Evolutionary conservation across 495 filamentous ascomycete genomes (phyloP).

Genomic region (Mytilinidion resinicola): DNA sequence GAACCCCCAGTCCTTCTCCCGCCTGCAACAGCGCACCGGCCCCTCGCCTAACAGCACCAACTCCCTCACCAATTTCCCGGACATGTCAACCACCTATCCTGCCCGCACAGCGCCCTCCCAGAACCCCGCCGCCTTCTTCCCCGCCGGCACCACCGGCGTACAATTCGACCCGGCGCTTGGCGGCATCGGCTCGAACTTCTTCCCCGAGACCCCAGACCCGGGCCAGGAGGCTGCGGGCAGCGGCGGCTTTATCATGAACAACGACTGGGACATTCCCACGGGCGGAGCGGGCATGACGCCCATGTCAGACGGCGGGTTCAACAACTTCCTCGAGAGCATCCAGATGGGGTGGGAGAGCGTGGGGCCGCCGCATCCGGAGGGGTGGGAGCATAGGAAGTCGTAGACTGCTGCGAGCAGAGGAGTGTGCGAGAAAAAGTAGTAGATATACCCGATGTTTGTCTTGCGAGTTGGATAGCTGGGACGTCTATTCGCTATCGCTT

Average conservation of each 20-base stretch:
- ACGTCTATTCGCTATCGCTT: too few species aligned
- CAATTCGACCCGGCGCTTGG: not conserved
- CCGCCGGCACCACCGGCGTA: slow-evolving; percentile 10
- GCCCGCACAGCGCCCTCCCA: not conserved
- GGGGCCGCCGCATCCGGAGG: slow-evolving; percentile 10
- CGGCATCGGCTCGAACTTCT: not conserved
- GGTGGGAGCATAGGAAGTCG: too few species aligned
- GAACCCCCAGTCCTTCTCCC: not conserved
- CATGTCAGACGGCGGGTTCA: slow-evolving; percentile 24
- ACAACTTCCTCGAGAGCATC: slow-evolving; percentile 26
- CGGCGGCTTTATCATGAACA: slow-evolving; percentile 17
- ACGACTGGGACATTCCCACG: slow-evolving; percentile 18
- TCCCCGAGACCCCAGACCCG: not conserved
- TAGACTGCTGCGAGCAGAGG: too few species aligned
- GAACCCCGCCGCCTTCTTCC: slow-evolving; percentile 11
- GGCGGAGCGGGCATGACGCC: slow-evolving; percentile 19
- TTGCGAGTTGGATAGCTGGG: too few species aligned
- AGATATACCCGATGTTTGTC: too few species aligned
- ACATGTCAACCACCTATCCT: not conserved
- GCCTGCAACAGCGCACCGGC: not conserved
- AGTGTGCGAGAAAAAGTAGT: too few species aligned
- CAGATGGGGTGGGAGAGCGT: slow-evolving; percentile 21
- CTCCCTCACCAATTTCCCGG: slow-evolving; percentile 10
- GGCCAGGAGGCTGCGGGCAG: slow-evolving; percentile 1
- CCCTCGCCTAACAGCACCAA: slow-evolving; percentile 8